phyloP scores from a whole-genome alignment of 129 eudicot genomes.

The Pseudognaphalium luteoalbum region DNA sequence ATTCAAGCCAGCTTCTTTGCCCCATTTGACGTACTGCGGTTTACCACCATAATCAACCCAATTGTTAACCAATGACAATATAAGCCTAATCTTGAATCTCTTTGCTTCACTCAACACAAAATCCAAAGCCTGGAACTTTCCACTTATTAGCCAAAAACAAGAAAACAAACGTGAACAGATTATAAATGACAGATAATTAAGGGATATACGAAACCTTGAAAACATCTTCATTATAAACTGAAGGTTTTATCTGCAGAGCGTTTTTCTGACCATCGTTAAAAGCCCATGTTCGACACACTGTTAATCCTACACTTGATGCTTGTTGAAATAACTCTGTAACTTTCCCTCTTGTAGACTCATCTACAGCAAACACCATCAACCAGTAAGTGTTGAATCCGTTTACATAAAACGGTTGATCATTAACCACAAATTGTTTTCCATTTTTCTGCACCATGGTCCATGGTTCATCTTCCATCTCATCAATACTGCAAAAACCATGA shows the following conservation, averaged over 20 bases:
- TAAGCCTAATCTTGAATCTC: conserved; percentile 82
- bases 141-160: not conserved
- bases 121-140: conserved; percentile 66
- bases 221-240: conserved; percentile 83
- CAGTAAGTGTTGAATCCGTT: conserved; percentile 96
- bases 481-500: conserved; percentile 28
- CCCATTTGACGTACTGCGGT: conserved; percentile 92
- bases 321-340: conserved; percentile 80
- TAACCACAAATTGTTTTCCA: conserved; percentile 72
- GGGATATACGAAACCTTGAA: conserved; percentile 59
- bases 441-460: conserved; percentile 78
- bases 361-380: conserved; percentile 87
- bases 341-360: conserved; percentile 72
- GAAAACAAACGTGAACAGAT: not conserved
- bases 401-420: conserved; percentile 77
- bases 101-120: conserved; percentile 94
- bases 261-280: conserved; percentile 90
- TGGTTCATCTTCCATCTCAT: conserved; percentile 58
- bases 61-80: conserved; percentile 71
- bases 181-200: not conserved
- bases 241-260: conserved; percentile 88
- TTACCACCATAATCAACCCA: conserved; percentile 95
- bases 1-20: conserved; percentile 80
- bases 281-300: conserved; percentile 98
- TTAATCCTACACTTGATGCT: conserved; percentile 79